These are phyloP conservation scores for Amniculicola lignicola DNA, from an alignment of 495 filamentous ascomycete genomes.

Conservation along the genomic window DNA sequence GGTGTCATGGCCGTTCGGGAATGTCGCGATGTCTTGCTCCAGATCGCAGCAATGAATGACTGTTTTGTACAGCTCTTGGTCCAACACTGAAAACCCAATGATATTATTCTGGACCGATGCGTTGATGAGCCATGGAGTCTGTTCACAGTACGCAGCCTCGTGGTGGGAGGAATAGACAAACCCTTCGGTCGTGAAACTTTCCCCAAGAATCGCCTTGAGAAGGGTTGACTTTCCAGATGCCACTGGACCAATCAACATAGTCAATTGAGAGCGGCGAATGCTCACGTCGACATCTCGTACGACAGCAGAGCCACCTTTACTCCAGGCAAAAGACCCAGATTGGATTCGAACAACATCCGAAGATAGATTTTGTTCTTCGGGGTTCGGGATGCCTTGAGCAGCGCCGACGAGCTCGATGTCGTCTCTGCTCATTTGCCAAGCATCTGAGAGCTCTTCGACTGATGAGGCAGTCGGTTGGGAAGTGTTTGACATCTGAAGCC, in stretches of 20 bases:
- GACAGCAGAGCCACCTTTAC: constrained; percentile 1
- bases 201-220: constrained; percentile 23
- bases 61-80: constrained; percentile 13
- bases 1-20: constrained; percentile 26
- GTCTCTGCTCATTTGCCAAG: background rate
- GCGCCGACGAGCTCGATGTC: background rate
- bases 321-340: constrained; percentile 15
- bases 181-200: constrained; percentile 8
- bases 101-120: constrained; percentile 28
- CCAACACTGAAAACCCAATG: constrained; percentile 29
- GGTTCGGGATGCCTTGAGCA: background rate
- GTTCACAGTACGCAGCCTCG: constrained; percentile 25
- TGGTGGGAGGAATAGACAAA: background rate
- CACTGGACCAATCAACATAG: constrained; percentile 25
- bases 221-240: constrained; percentile 27
- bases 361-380: background rate
- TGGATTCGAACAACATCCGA: background rate
- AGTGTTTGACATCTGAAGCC: background rate
- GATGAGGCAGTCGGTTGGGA: background rate
- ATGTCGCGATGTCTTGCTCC: constrained; percentile 11
- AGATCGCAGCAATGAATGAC: constrained; percentile 25
- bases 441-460: background rate
- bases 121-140: constrained; percentile 32
- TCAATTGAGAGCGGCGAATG: constrained; percentile 7
- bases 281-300: constrained; percentile 9